phyloP scores from a whole-genome alignment of 2,329 filamentous ascomycete species.

The Colletotrichum scovillei region DNA sequence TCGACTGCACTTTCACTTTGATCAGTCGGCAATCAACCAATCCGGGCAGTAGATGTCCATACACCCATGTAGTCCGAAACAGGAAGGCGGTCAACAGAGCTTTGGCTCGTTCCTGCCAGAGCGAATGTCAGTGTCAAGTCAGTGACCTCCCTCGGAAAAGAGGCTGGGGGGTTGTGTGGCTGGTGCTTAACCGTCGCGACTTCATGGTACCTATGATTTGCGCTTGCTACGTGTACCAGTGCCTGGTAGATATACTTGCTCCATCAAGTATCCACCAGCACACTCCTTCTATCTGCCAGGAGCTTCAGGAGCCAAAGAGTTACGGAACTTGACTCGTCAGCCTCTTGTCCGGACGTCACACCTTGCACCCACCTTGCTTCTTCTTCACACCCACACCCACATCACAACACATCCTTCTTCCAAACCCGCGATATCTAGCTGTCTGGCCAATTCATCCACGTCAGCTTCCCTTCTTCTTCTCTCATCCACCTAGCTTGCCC shows the following conservation, averaged over 20 bases:
- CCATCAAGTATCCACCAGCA: slow-evolving; percentile 15
- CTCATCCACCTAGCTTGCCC: not conserved
- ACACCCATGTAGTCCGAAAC: not conserved
- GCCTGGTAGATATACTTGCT: slow-evolving; percentile 6
- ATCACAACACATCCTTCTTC: slow-evolving; percentile 13
- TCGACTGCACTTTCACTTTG: not conserved
- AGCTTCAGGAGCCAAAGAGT: slow-evolving; percentile 33
- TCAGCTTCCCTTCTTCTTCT: slow-evolving; percentile 23
- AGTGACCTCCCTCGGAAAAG: slow-evolving; percentile 11
- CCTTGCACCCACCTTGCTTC: slow-evolving; percentile 32
- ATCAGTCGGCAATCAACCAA: not conserved
- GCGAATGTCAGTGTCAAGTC: not conserved
- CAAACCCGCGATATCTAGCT: slow-evolving; percentile 28
- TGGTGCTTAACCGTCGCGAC: not conserved
- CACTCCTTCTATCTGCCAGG: slow-evolving; percentile 34
- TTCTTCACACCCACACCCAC: slow-evolving; percentile 14
- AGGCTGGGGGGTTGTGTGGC: slow-evolving; percentile 16
- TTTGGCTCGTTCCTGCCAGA: slow-evolving; percentile 3
- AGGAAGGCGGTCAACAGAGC: slow-evolving; percentile 30
- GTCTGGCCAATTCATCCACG: slow-evolving; percentile 29
- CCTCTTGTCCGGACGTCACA: slow-evolving; percentile 34
- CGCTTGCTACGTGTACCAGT: not conserved
- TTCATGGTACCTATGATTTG: not conserved
- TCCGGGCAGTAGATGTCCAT: not conserved
- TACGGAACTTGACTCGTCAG: slow-evolving; percentile 33